Percentiles rank a stretch among this genome's conserved stretches.
Conservation (phyloP, 805 yeast species). For the Pichia ethanolica region DNA sequence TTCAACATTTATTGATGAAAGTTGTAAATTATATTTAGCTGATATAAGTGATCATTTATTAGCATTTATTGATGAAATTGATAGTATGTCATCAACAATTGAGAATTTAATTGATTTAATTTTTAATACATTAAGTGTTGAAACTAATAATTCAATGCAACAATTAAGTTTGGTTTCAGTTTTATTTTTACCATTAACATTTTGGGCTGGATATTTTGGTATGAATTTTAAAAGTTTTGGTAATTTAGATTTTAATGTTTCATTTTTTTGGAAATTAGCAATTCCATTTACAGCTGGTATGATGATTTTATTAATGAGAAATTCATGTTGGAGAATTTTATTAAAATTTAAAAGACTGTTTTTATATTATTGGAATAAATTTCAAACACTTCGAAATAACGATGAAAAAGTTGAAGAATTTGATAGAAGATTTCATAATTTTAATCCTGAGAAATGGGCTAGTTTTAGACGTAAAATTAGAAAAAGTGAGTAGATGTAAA, state of each 20-base stretch:
- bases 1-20: slow-evolving; percentile 30
- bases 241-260: slow-evolving; percentile 31
- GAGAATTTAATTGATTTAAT: slow-evolving; percentile 44
- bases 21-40: slow-evolving; percentile 40
- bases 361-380: not conserved
- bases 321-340: slow-evolving; percentile 12
- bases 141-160: slow-evolving; percentile 47
- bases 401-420: not conserved
- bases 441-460: not conserved
- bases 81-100: slow-evolving; percentile 45
- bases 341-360: slow-evolving; percentile 4
- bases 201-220: slow-evolving; percentile 56
- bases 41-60: slow-evolving; percentile 53
- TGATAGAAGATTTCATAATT: not conserved
- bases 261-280: slow-evolving; percentile 43
- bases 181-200: slow-evolving; percentile 49
- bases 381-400: too few relatives aligned
- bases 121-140: slow-evolving; percentile 51
- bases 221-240: slow-evolving; percentile 43
- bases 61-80: slow-evolving; percentile 45
- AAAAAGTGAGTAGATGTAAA: not conserved
- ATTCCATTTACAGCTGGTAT: slow-evolving; percentile 33
- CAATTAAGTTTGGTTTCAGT: slow-evolving; percentile 50
- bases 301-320: slow-evolving; percentile 31
- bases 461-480: not conserved